A percentile compares a stretch with the other conserved stretches of the same genome.
These are phyloP conservation scores for Polysphondylium violaceum DNA, from an alignment of 78 protist genomes.

Conservation along the genomic window DNA sequence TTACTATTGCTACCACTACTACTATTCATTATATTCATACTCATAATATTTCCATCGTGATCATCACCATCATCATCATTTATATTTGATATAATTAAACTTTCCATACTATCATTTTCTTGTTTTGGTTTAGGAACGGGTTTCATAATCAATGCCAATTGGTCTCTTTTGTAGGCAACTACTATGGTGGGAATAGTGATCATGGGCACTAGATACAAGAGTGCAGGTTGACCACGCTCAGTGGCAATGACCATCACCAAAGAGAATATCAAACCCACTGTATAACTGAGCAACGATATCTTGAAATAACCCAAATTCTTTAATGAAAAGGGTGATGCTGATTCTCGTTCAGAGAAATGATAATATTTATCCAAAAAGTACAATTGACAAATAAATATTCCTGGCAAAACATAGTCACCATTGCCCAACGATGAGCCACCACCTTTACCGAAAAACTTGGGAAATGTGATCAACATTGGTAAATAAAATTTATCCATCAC, in stretches of 20 bases:
- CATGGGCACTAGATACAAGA: conserved; percentile 17
- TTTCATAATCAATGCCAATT: not conserved
- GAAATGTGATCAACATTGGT: conserved; percentile 38
- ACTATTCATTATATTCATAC: not conserved
- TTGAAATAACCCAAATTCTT: conserved; percentile 30
- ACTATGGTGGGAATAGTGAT: conserved; percentile 2
- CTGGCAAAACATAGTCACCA: conserved; percentile 68
- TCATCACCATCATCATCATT: not conserved
- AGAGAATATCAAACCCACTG: conserved; percentile 22
- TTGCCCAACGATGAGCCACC: conserved; percentile 41
- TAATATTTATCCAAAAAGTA: conserved; percentile 49
- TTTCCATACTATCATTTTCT: conserved; percentile 3
- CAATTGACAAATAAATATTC: conserved; percentile 57
- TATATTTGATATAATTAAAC: no score
- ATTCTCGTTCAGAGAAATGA: not conserved
- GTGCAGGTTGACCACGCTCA: conserved; percentile 55
- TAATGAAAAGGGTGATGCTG: not conserved
- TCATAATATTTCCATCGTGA: not conserved
- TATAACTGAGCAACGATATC: conserved; percentile 23
- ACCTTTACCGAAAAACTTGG: conserved; percentile 10
- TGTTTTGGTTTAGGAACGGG: conserved; percentile 48
- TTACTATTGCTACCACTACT: not conserved
- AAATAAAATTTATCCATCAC: conserved; percentile 49
- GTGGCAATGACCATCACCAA: not conserved
- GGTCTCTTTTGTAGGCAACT: conserved; percentile 7